A percentile compares a stretch with the other conserved stretches of the same genome.
phyloP scores from a whole-genome alignment of 179 eudicot species.

The Patellifolia procumbens region DNA sequence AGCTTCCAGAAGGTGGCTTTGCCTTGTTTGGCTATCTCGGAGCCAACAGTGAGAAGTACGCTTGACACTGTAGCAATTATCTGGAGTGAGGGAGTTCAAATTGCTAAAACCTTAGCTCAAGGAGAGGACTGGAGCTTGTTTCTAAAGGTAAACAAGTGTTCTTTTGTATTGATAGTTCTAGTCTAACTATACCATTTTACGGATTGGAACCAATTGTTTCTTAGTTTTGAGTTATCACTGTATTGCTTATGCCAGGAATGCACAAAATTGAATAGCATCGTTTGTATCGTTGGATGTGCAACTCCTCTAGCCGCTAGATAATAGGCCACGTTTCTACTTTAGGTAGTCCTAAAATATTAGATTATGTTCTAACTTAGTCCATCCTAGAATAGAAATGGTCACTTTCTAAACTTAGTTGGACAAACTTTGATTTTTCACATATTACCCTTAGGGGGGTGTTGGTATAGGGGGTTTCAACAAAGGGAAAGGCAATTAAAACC shows the following conservation, averaged over 20 bases:
- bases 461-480: too few relatives aligned
- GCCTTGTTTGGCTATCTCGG: constrained; percentile 65
- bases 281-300: background rate
- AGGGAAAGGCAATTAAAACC: too few relatives aligned
- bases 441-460: too few relatives aligned
- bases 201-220: constrained; percentile 8
- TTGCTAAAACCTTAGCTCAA: constrained; percentile 49
- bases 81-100: constrained; percentile 54
- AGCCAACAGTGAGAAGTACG: constrained; percentile 44
- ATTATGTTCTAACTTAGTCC: too few relatives aligned
- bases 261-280: background rate
- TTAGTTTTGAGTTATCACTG: background rate
- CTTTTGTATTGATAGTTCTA: background rate
- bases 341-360: too few relatives aligned
- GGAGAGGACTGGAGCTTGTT: constrained; percentile 83
- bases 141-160: constrained; percentile 53
- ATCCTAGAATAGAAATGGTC: too few relatives aligned
- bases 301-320: too few relatives aligned
- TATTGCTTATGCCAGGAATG: background rate
- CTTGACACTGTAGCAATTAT: constrained; percentile 33
- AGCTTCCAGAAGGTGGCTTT: constrained; percentile 50
- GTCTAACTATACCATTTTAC: background rate
- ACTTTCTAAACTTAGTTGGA: too few relatives aligned
- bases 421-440: too few relatives aligned
- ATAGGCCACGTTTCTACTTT: too few relatives aligned